Base-by-base conservation (phyloP, 768 basidiomycete species). In the Serendipita indica region DNA sequence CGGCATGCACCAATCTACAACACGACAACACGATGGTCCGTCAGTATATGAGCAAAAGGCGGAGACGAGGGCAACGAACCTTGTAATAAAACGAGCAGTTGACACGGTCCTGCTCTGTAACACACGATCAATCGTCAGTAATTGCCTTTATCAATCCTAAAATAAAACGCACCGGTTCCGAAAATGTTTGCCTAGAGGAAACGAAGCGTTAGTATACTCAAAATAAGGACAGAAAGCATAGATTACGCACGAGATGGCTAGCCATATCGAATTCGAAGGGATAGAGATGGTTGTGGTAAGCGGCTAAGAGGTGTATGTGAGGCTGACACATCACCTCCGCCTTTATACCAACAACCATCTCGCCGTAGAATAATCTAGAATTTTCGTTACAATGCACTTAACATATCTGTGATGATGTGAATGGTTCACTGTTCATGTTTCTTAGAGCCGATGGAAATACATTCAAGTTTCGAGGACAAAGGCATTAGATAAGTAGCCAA, bases 81-180 rank as follows among this genome's bases (percentile, higher is more conserved):
- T 94, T 94, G 76, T 94, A 92, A 73, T 96, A 98, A 75, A 99
- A 98, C 1, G 93, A 97, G 69, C 94, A 99, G 69, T 99, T 99
- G 63, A 99, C 94, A 65, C 93, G 84, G 69, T 89, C 87, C 70
- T 89, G 88, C 71, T 90, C 88, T 62, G 57, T 25, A 33, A 43
- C n/a, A n/a, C n/a, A 43, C 30, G n/a, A 61, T 16, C 35, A 57
- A 28, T n/a, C 52, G 37, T 60, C 30, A 62, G 57, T 27, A 13
- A 54, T 7, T 4, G 49, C 6, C 13, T 39, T 56, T 18, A 14
- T 57, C 20, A 45, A 33, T 20, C n/a, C 18, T 30, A 27, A 12
- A 16, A 37, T 33, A 54, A 20, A n/a, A 65, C 71, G 65, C 57
- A 72, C 71, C 64, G 62, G 89, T 92, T 64, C 89, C 89, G 65